Evolutionary conservation across 495 filamentous ascomycete genomes (phyloP).

Genomic region (Neurospora cerealis): DNA sequence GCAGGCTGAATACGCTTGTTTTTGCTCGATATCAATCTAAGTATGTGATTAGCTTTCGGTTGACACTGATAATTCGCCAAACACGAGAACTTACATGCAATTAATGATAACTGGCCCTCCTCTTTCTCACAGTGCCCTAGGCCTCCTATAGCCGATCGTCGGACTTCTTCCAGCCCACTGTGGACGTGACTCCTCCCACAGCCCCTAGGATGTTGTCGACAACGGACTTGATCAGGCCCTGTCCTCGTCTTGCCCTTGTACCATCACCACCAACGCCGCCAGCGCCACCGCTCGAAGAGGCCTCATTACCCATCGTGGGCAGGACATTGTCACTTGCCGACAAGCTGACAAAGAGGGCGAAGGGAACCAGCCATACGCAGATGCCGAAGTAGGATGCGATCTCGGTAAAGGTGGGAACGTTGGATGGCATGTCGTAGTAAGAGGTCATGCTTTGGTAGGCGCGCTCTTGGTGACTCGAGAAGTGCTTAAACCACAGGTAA

Average conservation of each 20-base stretch:
- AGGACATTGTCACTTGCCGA: constrained; percentile 91
- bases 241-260: constrained; percentile 48
- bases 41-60: not conserved
- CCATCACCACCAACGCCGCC: constrained; percentile 27
- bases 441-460: constrained; percentile 37
- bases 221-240: constrained; percentile 83
- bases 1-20: not conserved
- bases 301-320: constrained; percentile 61
- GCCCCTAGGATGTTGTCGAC: constrained; percentile 68
- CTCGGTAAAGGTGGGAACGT: constrained; percentile 81
- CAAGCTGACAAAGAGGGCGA: constrained; percentile 86
- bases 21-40: not conserved
- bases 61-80: not conserved
- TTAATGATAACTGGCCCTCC: not conserved
- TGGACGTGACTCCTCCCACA: constrained; percentile 60
- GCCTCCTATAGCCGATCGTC: constrained; percentile 20
- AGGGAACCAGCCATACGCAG: constrained; percentile 94
- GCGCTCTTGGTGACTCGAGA: constrained; percentile 52
- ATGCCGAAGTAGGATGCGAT: constrained; percentile 94
- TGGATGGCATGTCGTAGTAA: constrained; percentile 45
- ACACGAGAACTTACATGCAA: not conserved
- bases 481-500: constrained; percentile 92
- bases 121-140: not conserved
- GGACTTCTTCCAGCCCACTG: constrained; percentile 53
- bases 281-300: constrained; percentile 14